A percentile compares a stretch with the other conserved stretches of the same genome.
Evolutionary conservation across 75 land plant species (phyloP).

Genomic region (Sequoiadendron giganteum): DNA sequence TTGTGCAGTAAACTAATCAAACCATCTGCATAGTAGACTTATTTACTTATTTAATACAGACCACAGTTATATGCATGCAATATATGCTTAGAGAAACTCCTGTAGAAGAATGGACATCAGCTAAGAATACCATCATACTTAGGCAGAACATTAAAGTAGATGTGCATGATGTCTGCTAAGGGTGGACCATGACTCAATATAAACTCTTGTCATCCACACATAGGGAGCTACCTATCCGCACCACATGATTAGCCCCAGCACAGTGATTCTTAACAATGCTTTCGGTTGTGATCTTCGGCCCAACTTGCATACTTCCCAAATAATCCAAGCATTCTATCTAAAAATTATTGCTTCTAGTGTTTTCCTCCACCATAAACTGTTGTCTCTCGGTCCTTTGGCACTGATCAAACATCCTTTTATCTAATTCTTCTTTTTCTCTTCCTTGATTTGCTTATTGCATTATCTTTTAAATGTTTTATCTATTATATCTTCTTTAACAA

Average conservation of each 20-base stretch:
- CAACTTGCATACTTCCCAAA: neutral
- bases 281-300: neutral
- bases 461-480: neutral
- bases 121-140: neutral
- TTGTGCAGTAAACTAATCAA: neutral
- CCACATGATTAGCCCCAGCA: neutral
- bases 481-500: neutral
- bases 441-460: neutral
- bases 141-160: neutral
- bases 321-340: neutral
- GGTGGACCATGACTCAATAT: neutral
- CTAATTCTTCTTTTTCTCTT: neutral
- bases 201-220: neutral
- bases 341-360: neutral
- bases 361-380: neutral
- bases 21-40: neutral
- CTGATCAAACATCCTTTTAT: neutral
- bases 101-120: neutral
- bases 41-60: neutral
- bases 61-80: neutral
- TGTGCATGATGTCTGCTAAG: neutral
- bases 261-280: neutral
- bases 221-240: neutral
- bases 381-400: neutral
- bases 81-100: neutral